Base-by-base conservation (phyloP, 345 rosid species). In the Lepidium didymum region DNA sequence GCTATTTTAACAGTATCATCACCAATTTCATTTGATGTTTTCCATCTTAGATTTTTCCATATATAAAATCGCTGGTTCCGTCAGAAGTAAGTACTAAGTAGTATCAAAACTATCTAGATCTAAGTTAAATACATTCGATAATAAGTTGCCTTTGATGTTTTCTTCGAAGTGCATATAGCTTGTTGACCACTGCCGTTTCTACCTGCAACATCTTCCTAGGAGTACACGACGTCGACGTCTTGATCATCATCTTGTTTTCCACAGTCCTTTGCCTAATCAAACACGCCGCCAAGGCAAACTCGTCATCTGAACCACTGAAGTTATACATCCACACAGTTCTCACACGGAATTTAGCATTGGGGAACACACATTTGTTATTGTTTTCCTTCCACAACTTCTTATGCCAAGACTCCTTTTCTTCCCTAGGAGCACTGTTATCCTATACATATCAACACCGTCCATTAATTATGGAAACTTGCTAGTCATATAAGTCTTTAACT, bases 151-250 rank as follows among this genome's bases (percentile, higher is more conserved):
- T 27, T 27, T 27, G 31, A 27, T 27, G 6, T 4, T 27, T 6
- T 27, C 31, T 27, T 27, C 31, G 5, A 27, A 27, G 31, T 27
- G 31, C 31, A 27, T 27, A 27, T 27, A 27, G 31, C 31, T 27
- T 27, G 31, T 27, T 27, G 31, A 27, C 31, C 34, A 62, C 68
- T 36, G 45, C 57, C 10, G n/a, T 10, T 36, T 49, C 57, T 4
- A 64, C 37, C 21, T 64, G 19, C 12, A 49, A 5, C 23, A 36
- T 49, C 8, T 61, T 88, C 15, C 79, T 86, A 73, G 10, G 81
- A 0, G 75, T 75, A 36, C 10, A 23, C 3, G 79, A 81, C 44
- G 84, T 82, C 49, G 85, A 79, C 0, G 75, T 86, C 46, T 16
- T 78, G 8, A 77, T 81, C 49, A 84, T 54, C 15, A 66, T 11